Evolutionary conservation across 163 green algal species (phyloP).

Genomic region (Scenedesmus sp.): DNA sequence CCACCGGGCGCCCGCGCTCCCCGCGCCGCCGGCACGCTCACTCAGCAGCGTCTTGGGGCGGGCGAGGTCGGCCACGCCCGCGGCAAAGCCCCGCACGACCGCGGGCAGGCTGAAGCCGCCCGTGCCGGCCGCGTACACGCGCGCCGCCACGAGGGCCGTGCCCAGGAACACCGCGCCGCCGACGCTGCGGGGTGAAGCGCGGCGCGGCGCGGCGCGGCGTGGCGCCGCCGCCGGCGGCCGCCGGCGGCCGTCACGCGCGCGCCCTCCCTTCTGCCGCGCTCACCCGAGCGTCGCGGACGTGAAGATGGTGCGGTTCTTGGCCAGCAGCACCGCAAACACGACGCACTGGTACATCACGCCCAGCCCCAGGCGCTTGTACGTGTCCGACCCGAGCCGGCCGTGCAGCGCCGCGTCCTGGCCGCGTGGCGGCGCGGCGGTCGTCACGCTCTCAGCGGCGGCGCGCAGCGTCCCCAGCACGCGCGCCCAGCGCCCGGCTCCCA

Average conservation of each 20-base stretch:
- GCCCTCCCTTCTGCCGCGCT: not conserved
- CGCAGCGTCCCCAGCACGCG: too few relatives aligned
- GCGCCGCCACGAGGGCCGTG: constrained; percentile 16
- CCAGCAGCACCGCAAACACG: not conserved
- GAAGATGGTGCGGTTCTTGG: not conserved
- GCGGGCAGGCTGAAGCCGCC: constrained; percentile 9
- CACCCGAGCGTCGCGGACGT: not conserved
- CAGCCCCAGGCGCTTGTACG: constrained; percentile 36
- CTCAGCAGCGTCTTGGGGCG: constrained; percentile 12
- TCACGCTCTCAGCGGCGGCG: too few relatives aligned
- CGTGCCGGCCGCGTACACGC: not conserved
- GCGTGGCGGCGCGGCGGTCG: too few relatives aligned
- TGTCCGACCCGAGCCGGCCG: constrained; percentile 23
- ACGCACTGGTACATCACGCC: constrained; percentile 25
- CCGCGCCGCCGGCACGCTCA: too few relatives aligned
- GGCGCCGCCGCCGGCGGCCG: too few relatives aligned
- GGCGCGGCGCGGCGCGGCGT: too few relatives aligned
- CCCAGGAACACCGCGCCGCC: not conserved
- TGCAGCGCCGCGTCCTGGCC: constrained; percentile 30
- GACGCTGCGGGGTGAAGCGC: too few relatives aligned
- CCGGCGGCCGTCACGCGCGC: too few relatives aligned
- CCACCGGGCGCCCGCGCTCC: too few relatives aligned
- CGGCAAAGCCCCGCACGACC: not conserved
- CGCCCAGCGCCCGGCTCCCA: too few relatives aligned
- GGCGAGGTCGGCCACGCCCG: not conserved